A percentile compares a stretch with the other conserved stretches of the same genome.
Conservation (phyloP, 371 early-diverging fungal species). For the Apophysomyces variabilis region DNA sequence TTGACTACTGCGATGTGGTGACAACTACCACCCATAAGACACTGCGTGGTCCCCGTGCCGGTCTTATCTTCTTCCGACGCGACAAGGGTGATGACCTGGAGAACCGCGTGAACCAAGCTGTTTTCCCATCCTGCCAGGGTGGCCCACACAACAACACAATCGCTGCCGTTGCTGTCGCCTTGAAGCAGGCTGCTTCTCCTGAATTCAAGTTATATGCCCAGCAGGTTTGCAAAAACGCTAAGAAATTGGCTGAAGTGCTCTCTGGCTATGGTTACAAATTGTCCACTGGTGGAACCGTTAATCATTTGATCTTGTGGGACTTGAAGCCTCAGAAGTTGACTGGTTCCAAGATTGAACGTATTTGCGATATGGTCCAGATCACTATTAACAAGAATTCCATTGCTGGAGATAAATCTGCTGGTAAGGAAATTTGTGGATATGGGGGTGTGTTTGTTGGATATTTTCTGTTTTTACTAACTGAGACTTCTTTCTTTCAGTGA, state of each 20-base stretch:
- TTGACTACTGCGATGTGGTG: constrained; percentile 98
- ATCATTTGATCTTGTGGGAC: constrained; percentile 94
- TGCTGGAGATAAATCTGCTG: constrained; percentile 86
- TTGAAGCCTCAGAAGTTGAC: constrained; percentile 84
- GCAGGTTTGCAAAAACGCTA: constrained; percentile 93
- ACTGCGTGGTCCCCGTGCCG: constrained; percentile 98
- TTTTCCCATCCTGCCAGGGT: constrained; percentile 99
- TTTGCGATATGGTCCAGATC: constrained; percentile 95
- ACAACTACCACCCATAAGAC: constrained; percentile 99
- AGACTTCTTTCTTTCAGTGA: constrained; percentile 24
- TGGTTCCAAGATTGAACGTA: constrained; percentile 91
- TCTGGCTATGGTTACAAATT: constrained; percentile 83
- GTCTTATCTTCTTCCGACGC: constrained; percentile 98
- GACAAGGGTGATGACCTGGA: constrained; percentile 88
- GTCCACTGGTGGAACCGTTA: constrained; percentile 94
- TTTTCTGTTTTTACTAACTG: neutral
- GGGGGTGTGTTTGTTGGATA: neutral
- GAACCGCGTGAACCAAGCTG: constrained; percentile 94
- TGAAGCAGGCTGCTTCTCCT: constrained; percentile 93
- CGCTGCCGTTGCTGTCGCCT: constrained; percentile 96
- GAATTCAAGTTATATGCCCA: constrained; percentile 94
- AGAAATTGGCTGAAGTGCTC: constrained; percentile 79
- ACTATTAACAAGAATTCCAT: constrained; percentile 96
- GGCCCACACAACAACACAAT: constrained; percentile 99
- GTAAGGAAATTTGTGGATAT: neutral